These are phyloP conservation scores for Mycena vulgaris DNA, from an alignment of 768 basidiomycete species.

Conservation along the genomic window DNA sequence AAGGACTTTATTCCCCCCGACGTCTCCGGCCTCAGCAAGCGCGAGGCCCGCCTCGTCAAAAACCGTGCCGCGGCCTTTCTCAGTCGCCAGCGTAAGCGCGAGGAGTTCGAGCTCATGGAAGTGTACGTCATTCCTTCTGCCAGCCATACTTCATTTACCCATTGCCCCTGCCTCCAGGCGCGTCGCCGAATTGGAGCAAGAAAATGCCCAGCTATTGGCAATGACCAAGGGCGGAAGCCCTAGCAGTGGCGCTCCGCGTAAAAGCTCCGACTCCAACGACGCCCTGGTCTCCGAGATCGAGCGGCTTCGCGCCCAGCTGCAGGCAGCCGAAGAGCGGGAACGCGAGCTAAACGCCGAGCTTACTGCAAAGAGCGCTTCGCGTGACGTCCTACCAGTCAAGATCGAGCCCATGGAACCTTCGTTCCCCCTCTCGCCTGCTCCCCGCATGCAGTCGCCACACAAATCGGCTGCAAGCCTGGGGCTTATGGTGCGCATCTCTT, in stretches of 20 bases:
- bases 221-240: slow-evolving; percentile 64
- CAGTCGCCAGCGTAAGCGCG: slow-evolving; percentile 90
- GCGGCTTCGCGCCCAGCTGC: slow-evolving; percentile 75
- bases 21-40: slow-evolving; percentile 89
- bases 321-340: slow-evolving; percentile 77
- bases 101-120: slow-evolving; percentile 94
- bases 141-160: slow-evolving; percentile 22
- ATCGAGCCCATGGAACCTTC: slow-evolving; percentile 71
- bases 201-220: slow-evolving; percentile 80
- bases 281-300: slow-evolving; percentile 74
- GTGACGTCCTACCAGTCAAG: slow-evolving; percentile 62
- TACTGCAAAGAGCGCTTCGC: slow-evolving; percentile 53
- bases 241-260: slow-evolving; percentile 43
- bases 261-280: slow-evolving; percentile 48
- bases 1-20: slow-evolving; percentile 93
- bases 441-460: slow-evolving; percentile 62
- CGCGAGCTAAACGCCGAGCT: slow-evolving; percentile 76
- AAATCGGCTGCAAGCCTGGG: slow-evolving; percentile 78
- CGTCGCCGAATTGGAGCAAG: slow-evolving; percentile 87
- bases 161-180: slow-evolving; percentile 64
- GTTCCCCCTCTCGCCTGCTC: slow-evolving; percentile 60
- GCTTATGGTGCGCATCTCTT: slow-evolving; percentile 71
- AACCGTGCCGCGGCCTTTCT: slow-evolving; percentile 95
- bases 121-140: slow-evolving; percentile 68
- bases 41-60: slow-evolving; percentile 92